Evolutionary conservation across 2,329 filamentous ascomycete species (phyloP), one percentile per base, ranked within the genome.

Genomic region (Huntiella bhutanensis): DNA sequence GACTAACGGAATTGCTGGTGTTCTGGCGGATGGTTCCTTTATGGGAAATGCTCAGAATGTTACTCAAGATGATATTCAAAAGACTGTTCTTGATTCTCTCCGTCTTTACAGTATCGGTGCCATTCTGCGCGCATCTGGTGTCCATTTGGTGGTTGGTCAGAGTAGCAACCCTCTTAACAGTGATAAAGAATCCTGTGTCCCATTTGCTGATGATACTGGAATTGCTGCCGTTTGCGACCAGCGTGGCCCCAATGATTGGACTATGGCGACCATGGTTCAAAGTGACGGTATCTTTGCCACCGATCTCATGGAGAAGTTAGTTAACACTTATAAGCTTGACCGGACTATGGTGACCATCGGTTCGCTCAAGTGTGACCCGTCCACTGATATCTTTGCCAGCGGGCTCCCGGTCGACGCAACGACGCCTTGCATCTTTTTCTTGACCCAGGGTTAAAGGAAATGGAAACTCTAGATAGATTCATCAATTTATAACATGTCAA

Each of bases 11-110:
- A 47, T 51, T 16, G 41, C 36, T 28, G 12, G 39, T 11, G 33
- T 50, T 17, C 34, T 52, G 3, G 10, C 15, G 4, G 47, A 44
- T 2, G 51, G 51, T n/a, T 13, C 33, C n/a, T 52, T 52, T 43
- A 48, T 52, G 38, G 49, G 51, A 5, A 36, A 41, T 3, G 28
- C 39, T 12, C 47, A 43, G n/a, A 51, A 53, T 46, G 33, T 52
- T 13, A 52, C 48, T 6, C 50, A 53, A 33, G 19, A 35, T 28
- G 50, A 53, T 15, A 43, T 53, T 11, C 48, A 51, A 34, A 34
- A 37, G 13, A 16, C 34, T 4, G 17, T 50, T 12, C 19, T 33
- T 2, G 32, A 34, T 11, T 48, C 42, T 33, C 35, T 52, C 32
- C 33, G 46, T 16, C 36, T 45, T 3, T 49, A 43, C 35, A 34